Percentiles rank a stretch among this genome's conserved stretches.
phyloP scores from a whole-genome alignment of 2,329 filamentous ascomycete species.

The Zarea fungicola region DNA sequence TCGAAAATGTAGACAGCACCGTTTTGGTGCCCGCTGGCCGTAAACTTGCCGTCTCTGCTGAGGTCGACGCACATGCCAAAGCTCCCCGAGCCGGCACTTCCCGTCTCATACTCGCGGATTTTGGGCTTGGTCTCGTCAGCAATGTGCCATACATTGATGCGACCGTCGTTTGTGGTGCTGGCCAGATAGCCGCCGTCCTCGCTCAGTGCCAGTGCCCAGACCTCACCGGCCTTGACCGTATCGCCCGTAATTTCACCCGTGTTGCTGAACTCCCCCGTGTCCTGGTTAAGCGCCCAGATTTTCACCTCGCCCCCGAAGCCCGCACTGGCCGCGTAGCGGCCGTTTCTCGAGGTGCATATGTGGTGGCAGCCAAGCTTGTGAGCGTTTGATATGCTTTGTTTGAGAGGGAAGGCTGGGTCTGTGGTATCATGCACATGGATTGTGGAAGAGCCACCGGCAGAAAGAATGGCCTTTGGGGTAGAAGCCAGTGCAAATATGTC shows the following conservation, averaged over 20 bases:
- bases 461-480: slow-evolving; percentile 68
- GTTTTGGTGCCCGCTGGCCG: slow-evolving; percentile 88
- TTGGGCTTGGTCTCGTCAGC: slow-evolving; percentile 51
- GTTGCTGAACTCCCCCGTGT: slow-evolving; percentile 47
- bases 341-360: slow-evolving; percentile 64
- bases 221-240: slow-evolving; percentile 59
- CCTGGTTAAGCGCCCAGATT: slow-evolving; percentile 65
- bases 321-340: slow-evolving; percentile 69
- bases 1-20: slow-evolving; percentile 92
- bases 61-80: slow-evolving; percentile 88
- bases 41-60: slow-evolving; percentile 72
- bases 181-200: slow-evolving; percentile 79
- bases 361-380: slow-evolving; percentile 93
- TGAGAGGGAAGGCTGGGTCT: slow-evolving; percentile 66
- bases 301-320: slow-evolving; percentile 89
- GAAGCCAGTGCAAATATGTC: slow-evolving; percentile 82
- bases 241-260: slow-evolving; percentile 36
- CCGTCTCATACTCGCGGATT: slow-evolving; percentile 80
- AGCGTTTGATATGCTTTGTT: slow-evolving; percentile 71
- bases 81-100: slow-evolving; percentile 64
- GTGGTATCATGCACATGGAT: slow-evolving; percentile 75
- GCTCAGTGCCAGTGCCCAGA: slow-evolving; percentile 85
- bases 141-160: slow-evolving; percentile 83
- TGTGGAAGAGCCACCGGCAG: slow-evolving; percentile 76
- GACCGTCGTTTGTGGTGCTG: slow-evolving; percentile 81